Conservation (phyloP, 2,329 filamentous ascomycete genomes). For the Alternaria burnsii region DNA sequence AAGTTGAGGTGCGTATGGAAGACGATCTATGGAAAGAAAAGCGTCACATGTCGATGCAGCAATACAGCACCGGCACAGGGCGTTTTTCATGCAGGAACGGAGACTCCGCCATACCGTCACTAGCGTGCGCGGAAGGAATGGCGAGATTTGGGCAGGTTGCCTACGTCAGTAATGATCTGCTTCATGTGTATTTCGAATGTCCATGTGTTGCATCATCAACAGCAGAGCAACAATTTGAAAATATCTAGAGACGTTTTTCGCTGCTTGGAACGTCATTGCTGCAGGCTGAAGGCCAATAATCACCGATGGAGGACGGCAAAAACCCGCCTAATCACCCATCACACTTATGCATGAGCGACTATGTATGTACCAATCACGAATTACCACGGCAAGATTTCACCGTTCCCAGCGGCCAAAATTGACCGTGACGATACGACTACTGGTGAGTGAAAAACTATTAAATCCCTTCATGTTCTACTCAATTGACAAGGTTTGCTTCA, state of each 20-base stretch:
- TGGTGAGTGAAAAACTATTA: neutral
- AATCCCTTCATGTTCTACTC: neutral
- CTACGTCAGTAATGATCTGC: neutral
- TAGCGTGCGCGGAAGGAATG: neutral
- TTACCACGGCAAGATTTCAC: neutral
- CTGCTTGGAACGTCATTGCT: neutral
- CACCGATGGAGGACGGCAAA: neutral
- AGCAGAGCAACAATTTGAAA: neutral
- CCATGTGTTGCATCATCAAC: neutral
- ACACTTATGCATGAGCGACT: slow-evolving; percentile 2
- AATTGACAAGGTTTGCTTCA: slow-evolving; percentile 23
- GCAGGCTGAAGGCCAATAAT: neutral
- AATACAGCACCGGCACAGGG: neutral
- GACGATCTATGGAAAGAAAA: neutral
- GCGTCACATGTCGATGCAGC: neutral
- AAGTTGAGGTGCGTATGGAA: neutral
- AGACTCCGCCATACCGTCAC: neutral
- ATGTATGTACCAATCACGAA: slow-evolving; percentile 15
- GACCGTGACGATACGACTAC: slow-evolving; percentile 19
- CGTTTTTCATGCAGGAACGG: slow-evolving; percentile 1
- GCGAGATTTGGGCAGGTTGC: neutral
- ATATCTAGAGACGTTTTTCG: neutral
- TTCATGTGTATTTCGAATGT: neutral
- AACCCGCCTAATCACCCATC: neutral
- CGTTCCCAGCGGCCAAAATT: slow-evolving; percentile 27